Evolutionary conservation across 305 asterid genomes (phyloP), one percentile per base, ranked within the genome.

Genomic region (Fraxinus platypoda): DNA sequence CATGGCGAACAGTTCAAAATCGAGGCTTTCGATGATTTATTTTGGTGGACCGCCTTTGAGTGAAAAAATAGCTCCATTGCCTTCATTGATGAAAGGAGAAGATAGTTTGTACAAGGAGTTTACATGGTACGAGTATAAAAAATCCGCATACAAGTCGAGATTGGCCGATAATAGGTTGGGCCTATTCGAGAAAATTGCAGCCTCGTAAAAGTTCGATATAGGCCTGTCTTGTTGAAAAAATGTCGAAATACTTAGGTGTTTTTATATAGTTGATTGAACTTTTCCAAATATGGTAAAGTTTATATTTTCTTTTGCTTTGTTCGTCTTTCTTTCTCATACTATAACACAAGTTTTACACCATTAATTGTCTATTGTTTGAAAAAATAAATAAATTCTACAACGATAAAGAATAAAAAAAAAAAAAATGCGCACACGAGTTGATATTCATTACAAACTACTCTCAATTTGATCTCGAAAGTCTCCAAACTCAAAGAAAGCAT

Each of bases 1-100:
- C 23, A 81, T 94, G 84, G 86, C 96, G 8, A 91, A 91, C 84
- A 87, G 90, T 78, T 62, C 70, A 0, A 86, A 88, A 85, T 84
- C 98, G 38, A 91, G 98, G 84, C 82, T 94, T 19, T 94, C 98
- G 46, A 94, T 94, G 97, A 92, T 94, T 19, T 94, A 91, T 82
- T 94, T 94, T 75, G 98, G 97, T 85, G 98, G 97, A 76, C 97
- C 98, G 84, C 97, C 98, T 6, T 81, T 94, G 90, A 90, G 92
- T 70, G 93, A 94, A 80, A 94, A 87, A 86, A 92, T 94, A 77
- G 97, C 96, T 37, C 98, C 98, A 8, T 86, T 92, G 91, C 86
- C 97, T 70, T 92, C 94, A 19, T 85, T 93, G 30, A 85, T 88
- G 92, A 88, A 88, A 62, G 97, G 91, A 3, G 94, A 88, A 86